Evolutionary conservation across 1,284 basidiomycete genomes (phyloP), one percentile per base, ranked within the genome.

Genomic region (Ustilago esculenta): DNA sequence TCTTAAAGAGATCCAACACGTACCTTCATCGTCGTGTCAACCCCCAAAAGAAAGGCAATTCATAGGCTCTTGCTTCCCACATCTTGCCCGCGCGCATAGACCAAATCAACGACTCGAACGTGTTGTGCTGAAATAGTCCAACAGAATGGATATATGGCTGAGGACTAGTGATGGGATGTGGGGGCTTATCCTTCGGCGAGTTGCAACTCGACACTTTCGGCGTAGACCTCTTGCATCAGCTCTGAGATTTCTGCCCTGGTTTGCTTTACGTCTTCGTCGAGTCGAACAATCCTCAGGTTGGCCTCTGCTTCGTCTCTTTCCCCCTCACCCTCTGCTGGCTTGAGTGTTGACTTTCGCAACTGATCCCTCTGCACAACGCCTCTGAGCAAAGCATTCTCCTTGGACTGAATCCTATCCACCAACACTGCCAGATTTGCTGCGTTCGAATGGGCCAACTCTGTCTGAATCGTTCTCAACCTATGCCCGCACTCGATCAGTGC

Each of bases 401-500:
- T 44, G 11, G 29, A 27, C 39, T 75, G 73, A 8, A 75, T 59
- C 23, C 18, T 20, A 23, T 64, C 70, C 5, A 60, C 67, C 18
- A 72, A 21, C 4, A 2, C 3, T 11, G 66, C 64, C 4, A 75
- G 33, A 11, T 59, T 29, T 8, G 61, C 39, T 4, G 32, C 8
- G 18, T 10, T 23, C 2, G 51, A 56, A 44, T 73, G 56, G 1
- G 42, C 11, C 1, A 73, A 42, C 35, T 75, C 73, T 23, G 61
- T 70, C 34, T 75, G 60, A 29, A 75, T 59, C 7, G 54, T 30
- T 6, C 73, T 50, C 1, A 65, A 46, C 4, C 59, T 24, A 34
- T 75, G 73, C 10, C 56, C 51, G 27, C 73, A 72, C 36, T 73
- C 71, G 41, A 75, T 60, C 6, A 75, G 57, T 3, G 58, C 70